Evolutionary conservation across 2,329 filamentous ascomycete species (phyloP).

Genomic region (Cladobotryum protrusum): DNA sequence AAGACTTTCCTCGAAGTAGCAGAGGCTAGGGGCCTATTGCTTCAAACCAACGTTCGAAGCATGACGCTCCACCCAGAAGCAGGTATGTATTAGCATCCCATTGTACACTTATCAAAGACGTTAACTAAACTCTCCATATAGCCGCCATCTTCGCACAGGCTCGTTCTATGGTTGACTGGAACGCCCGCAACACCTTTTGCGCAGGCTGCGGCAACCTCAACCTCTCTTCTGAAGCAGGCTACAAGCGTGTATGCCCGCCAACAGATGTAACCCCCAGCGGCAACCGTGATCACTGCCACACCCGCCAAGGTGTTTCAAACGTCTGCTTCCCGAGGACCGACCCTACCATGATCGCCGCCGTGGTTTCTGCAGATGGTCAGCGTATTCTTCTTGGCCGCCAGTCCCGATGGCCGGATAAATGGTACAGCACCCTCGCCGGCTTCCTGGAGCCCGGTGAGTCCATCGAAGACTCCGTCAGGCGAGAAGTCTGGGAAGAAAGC

Average conservation of each 20-base stretch:
- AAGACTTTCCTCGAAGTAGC: conserved; percentile 37
- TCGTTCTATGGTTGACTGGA: conserved; percentile 88
- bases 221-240: conserved; percentile 70
- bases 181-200: conserved; percentile 85
- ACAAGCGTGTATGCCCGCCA: conserved; percentile 73
- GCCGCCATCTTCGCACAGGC: conserved; percentile 89
- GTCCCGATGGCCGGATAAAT: conserved; percentile 74
- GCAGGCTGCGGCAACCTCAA: conserved; percentile 81
- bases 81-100: conserved; percentile 39
- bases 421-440: conserved; percentile 84
- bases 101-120: not conserved
- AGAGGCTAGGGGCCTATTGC: conserved; percentile 53
- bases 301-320: conserved; percentile 81
- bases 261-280: conserved; percentile 50
- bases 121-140: conserved; percentile 27
- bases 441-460: conserved; percentile 83
- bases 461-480: conserved; percentile 74
- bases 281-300: conserved; percentile 65
- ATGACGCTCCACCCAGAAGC: conserved; percentile 55
- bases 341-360: conserved; percentile 90
- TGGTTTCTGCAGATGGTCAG: conserved; percentile 73
- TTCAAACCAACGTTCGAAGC: conserved; percentile 60
- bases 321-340: conserved; percentile 88
- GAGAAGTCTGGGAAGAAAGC: conserved; percentile 82
- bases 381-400: conserved; percentile 78